Evolutionary conservation across 2,329 filamentous ascomycete species (phyloP).

Genomic region (Trichoderma sp.): DNA sequence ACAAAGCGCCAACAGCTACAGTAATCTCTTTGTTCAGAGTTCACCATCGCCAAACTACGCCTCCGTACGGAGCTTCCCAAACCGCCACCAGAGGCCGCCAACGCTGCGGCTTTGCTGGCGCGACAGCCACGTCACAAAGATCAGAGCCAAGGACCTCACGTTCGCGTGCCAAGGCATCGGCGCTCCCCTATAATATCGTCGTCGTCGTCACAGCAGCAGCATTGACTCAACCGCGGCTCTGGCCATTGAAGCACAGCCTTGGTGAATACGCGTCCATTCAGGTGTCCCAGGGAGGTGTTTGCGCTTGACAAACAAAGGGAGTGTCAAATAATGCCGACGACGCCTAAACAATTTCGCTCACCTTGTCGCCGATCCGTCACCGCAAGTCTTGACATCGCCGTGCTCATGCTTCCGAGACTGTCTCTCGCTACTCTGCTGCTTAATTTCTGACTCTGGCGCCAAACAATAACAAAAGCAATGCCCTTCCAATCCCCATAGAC

Average conservation of each 20-base stretch:
- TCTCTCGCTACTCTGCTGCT: constrained; percentile 9
- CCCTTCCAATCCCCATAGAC: background rate
- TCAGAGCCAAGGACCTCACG: background rate
- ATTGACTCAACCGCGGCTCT: background rate
- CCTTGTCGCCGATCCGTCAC: background rate
- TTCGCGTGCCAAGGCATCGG: background rate
- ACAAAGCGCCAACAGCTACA: background rate
- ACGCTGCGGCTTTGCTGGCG: background rate
- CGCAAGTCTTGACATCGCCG: background rate
- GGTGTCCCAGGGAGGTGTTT: background rate
- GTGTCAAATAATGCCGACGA: background rate
- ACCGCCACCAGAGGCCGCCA: constrained; percentile 17
- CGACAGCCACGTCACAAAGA: constrained; percentile 1
- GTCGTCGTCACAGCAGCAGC: background rate
- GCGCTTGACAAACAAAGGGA: background rate
- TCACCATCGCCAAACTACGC: background rate
- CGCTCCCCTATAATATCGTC: background rate
- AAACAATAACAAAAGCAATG: background rate
- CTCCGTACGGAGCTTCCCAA: background rate
- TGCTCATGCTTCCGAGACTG: background rate
- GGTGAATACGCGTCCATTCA: background rate
- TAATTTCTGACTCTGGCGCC: constrained; percentile 9
- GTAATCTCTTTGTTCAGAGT: background rate
- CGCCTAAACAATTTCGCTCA: background rate
- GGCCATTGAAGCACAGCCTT: background rate